phyloP scores from a whole-genome alignment of 2,329 filamentous ascomycete genomes.

The Monosporascus sp. region DNA sequence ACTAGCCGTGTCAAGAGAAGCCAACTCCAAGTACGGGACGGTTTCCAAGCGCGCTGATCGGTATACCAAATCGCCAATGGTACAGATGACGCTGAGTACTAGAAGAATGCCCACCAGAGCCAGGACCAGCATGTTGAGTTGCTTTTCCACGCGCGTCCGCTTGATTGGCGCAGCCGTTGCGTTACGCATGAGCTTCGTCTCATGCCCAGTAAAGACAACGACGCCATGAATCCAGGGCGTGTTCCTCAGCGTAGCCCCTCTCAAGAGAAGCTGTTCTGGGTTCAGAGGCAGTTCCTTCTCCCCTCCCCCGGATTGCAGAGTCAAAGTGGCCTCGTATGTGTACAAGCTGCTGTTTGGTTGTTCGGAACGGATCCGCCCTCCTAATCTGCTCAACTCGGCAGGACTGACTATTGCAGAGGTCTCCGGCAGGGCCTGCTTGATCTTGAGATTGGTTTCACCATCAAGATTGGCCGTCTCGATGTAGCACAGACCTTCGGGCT shows the following conservation, averaged over 20 bases:
- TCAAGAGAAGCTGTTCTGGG: conserved; percentile 86
- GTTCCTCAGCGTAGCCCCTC: conserved; percentile 90
- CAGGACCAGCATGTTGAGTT: conserved; percentile 90
- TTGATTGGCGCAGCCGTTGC: conserved; percentile 97
- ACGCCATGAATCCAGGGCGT: conserved; percentile 96
- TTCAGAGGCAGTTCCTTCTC: conserved; percentile 88
- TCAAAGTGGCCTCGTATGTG: conserved; percentile 94
- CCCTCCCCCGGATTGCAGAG: conserved; percentile 81
- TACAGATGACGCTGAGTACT: conserved; percentile 80
- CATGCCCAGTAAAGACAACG: conserved; percentile 95
- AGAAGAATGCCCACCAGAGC: conserved; percentile 83
- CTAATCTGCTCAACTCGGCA: conserved; percentile 76
- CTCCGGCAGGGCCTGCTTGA: conserved; percentile 95
- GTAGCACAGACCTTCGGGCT: conserved; percentile 95
- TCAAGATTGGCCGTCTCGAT: conserved; percentile 98
- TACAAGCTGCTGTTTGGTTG: conserved; percentile 98
- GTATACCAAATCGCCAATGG: conserved; percentile 81
- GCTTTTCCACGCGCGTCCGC: conserved; percentile 88
- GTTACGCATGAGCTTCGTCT: conserved; percentile 98
- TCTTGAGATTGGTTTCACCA: conserved; percentile 96
- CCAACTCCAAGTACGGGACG: conserved; percentile 69
- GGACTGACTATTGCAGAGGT: conserved; percentile 83
- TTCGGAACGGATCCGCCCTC: conserved; percentile 84
- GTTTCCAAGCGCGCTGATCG: conserved; percentile 58
- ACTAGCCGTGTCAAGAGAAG: conserved; percentile 48